Conservation (phyloP, 352 stramenopile genomes). For the Pythium aristosporum region DNA sequence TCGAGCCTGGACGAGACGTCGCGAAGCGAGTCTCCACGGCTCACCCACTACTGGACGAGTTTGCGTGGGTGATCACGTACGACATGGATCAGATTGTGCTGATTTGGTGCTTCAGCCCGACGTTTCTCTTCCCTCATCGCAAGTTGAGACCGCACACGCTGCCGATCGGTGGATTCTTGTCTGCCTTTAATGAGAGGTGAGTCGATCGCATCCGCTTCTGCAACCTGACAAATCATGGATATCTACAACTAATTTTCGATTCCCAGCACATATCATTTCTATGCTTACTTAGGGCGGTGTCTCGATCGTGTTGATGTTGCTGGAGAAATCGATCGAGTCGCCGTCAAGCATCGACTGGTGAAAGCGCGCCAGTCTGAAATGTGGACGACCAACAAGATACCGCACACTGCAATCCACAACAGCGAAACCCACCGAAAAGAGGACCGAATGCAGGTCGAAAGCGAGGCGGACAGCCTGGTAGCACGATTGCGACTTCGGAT, state of each 20-base stretch:
- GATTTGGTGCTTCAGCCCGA: constrained; percentile 53
- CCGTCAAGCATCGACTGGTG: neutral
- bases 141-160: constrained; percentile 37
- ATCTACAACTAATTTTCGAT: neutral
- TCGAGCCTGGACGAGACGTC: constrained; percentile 28
- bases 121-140: constrained; percentile 55
- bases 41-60: constrained; percentile 28
- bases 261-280: constrained; percentile 11
- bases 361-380: constrained; percentile 4
- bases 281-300: constrained; percentile 21
- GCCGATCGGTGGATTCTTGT: constrained; percentile 8
- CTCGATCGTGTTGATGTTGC: constrained; percentile 22
- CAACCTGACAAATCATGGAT: no score
- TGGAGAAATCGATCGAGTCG: constrained; percentile 8
- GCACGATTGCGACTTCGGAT: constrained; percentile 20
- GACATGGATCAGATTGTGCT: constrained; percentile 44
- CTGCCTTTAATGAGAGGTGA: constrained; percentile 9
- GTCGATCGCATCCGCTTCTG: neutral
- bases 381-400: neutral
- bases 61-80: constrained; percentile 58
- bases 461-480: neutral
- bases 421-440: neutral
- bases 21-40: constrained; percentile 11
- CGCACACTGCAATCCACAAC: neutral
- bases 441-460: neutral